These are phyloP conservation scores for Curvularia sp. DNA, from an alignment of 2,329 filamentous ascomycete species.

Conservation along the genomic window DNA sequence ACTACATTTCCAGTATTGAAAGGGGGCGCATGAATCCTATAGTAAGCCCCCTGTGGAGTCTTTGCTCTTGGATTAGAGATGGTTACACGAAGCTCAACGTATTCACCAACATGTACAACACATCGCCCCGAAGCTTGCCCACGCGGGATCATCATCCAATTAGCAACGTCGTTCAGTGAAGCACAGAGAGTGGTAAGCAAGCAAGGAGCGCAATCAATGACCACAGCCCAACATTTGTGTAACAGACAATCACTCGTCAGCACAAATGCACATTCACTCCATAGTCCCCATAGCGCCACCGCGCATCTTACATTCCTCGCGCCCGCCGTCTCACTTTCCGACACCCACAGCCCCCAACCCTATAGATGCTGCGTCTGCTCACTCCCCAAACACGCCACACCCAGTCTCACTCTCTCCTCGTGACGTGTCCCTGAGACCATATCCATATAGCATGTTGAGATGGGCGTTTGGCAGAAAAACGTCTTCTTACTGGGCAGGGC, in stretches of 20 bases:
- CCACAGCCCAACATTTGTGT: background rate
- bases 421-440: background rate
- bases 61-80: too few species aligned
- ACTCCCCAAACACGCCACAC: background rate
- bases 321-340: background rate
- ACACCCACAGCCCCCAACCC: constrained; percentile 2
- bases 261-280: background rate
- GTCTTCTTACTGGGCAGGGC: constrained; percentile 14
- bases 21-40: background rate
- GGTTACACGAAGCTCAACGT: too few species aligned
- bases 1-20: background rate
- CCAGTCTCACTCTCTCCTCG: background rate
- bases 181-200: background rate
- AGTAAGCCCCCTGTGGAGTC: too few species aligned
- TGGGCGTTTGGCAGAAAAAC: constrained; percentile 33
- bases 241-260: background rate
- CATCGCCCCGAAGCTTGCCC: too few species aligned
- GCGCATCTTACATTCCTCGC: background rate
- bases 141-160: background rate
- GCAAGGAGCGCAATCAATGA: background rate
- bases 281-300: background rate
- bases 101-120: too few species aligned
- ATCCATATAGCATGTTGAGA: background rate
- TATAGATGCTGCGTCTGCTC: background rate
- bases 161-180: background rate